Evolutionary conservation across 2,329 filamentous ascomycete genomes (phyloP).

Genomic region (Fusarium succisae): DNA sequence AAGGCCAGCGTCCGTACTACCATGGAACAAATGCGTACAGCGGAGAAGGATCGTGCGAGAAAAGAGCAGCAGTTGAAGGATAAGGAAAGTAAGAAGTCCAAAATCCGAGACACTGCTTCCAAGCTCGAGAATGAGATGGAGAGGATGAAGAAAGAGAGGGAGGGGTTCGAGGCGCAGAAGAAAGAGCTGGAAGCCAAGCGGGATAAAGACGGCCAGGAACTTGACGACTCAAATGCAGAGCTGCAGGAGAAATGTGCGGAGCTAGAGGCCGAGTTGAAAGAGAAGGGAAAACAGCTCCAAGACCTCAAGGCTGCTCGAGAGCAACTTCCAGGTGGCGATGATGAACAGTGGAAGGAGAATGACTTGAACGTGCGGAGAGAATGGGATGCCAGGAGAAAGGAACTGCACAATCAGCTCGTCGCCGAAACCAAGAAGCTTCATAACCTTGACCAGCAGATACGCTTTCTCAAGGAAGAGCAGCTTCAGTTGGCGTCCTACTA

Average conservation of each 20-base stretch:
- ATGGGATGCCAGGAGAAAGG: constrained; percentile 63
- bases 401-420: constrained; percentile 61
- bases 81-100: constrained; percentile 73
- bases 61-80: constrained; percentile 78
- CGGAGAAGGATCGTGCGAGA: constrained; percentile 80
- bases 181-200: constrained; percentile 60
- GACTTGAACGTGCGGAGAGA: constrained; percentile 63
- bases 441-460: constrained; percentile 57
- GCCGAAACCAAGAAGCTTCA: constrained; percentile 59
- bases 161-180: constrained; percentile 64
- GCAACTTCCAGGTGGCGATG: constrained; percentile 68
- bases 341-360: constrained; percentile 63
- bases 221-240: constrained; percentile 64
- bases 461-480: constrained; percentile 57
- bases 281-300: constrained; percentile 74
- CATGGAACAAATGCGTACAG: constrained; percentile 82
- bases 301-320: constrained; percentile 76
- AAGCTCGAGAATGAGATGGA: constrained; percentile 73
- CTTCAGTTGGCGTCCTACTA: constrained; percentile 58
- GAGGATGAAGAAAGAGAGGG: constrained; percentile 66
- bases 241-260: constrained; percentile 71
- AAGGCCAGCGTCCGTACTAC: constrained; percentile 82
- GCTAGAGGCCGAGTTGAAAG: constrained; percentile 77
- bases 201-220: constrained; percentile 60
- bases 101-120: constrained; percentile 74